phyloP scores from a whole-genome alignment of 192 early-diverging fungal species.

The Coemansia erecta region DNA sequence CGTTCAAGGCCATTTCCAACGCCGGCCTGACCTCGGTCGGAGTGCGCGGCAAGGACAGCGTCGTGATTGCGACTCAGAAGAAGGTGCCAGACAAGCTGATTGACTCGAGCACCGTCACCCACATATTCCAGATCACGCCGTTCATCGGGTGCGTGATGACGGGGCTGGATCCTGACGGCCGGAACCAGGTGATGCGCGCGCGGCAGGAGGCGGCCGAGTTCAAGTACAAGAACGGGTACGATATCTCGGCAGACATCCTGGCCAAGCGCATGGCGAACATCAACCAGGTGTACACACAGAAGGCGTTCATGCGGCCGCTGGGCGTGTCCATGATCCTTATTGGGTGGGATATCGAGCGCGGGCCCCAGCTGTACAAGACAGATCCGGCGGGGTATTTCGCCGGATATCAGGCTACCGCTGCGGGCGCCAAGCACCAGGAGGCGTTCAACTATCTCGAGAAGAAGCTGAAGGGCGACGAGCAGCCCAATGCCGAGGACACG shows the following conservation, averaged over 20 bases:
- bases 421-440: slow-evolving; percentile 89
- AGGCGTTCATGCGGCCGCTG: slow-evolving; percentile 96
- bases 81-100: slow-evolving; percentile 96
- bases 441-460: slow-evolving; percentile 96
- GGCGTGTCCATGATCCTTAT: slow-evolving; percentile 99
- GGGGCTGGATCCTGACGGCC: slow-evolving; percentile 90
- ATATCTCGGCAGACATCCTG: slow-evolving; percentile 94
- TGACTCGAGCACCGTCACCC: slow-evolving; percentile 89
- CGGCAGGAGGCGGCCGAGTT: slow-evolving; percentile 97
- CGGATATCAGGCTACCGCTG: slow-evolving; percentile 93
- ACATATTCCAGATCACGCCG: slow-evolving; percentile 89
- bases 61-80: slow-evolving; percentile 94
- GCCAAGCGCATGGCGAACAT: slow-evolving; percentile 97
- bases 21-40: slow-evolving; percentile 94
- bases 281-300: slow-evolving; percentile 99
- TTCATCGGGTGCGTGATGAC: slow-evolving; percentile 98
- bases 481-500: slow-evolving; percentile 79
- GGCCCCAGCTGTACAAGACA: slow-evolving; percentile 96
- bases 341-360: slow-evolving; percentile 92
- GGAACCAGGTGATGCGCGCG: slow-evolving; percentile 89
- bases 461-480: slow-evolving; percentile 90
- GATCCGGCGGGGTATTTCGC: slow-evolving; percentile 99
- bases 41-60: slow-evolving; percentile 92
- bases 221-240: slow-evolving; percentile 98
- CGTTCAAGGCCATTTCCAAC: slow-evolving; percentile 99